phyloP scores from a whole-genome alignment of 169 alveolate genomes.

The Plasmodium coatneyi region DNA sequence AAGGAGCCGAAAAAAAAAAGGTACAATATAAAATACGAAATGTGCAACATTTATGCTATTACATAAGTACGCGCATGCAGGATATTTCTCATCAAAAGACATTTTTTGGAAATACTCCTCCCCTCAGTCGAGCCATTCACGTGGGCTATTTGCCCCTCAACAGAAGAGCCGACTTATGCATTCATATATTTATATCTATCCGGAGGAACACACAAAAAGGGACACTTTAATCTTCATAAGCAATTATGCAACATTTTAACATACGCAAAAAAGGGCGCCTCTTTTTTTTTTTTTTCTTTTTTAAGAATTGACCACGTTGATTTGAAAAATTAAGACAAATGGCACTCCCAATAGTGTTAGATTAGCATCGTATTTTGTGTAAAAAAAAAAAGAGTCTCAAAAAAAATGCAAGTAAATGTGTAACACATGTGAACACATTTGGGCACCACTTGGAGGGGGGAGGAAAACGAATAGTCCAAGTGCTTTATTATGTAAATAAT shows the following conservation, averaged over 20 bases:
- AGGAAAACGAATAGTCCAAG: neutral
- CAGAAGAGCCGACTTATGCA: neutral
- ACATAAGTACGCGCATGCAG: neutral
- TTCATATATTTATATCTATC: neutral
- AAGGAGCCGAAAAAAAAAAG: neutral
- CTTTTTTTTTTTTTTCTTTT: neutral
- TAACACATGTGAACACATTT: neutral
- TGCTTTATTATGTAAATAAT: neutral
- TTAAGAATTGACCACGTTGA: neutral
- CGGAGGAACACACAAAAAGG: neutral
- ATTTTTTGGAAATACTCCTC: neutral
- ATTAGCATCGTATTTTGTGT: neutral
- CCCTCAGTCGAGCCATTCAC: neutral
- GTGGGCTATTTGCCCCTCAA: neutral
- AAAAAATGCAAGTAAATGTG: neutral
- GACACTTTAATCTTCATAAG: neutral
- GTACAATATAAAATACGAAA: neutral
- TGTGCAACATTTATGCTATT: neutral
- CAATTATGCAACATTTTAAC: neutral
- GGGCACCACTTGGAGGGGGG: neutral
- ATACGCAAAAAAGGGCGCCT: neutral
- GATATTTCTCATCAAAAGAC: neutral
- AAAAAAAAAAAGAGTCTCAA: neutral
- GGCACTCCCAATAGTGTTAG: neutral
- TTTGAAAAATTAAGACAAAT: neutral